These are phyloP conservation scores for Pseudomassariella vexata DNA, from an alignment of 2,329 filamentous ascomycete species.

Conservation along the genomic window DNA sequence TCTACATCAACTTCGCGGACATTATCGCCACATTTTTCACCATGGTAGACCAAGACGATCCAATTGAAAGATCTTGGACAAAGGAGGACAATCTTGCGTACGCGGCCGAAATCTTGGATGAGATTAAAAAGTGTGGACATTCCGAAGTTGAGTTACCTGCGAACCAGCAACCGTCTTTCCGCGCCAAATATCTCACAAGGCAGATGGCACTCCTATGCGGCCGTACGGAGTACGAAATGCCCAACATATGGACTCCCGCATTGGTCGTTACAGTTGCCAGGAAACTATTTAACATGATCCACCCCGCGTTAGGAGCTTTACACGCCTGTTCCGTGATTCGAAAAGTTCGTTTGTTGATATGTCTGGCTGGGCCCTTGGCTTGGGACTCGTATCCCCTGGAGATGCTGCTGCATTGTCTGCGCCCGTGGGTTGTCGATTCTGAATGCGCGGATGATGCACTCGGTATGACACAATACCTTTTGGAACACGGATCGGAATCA, in stretches of 20 bases:
- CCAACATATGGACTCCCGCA: constrained; percentile 68
- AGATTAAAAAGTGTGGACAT: constrained; percentile 64
- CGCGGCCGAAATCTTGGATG: constrained; percentile 58
- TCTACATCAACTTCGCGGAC: constrained; percentile 67
- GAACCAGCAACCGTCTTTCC: constrained; percentile 84
- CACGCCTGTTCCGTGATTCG: constrained; percentile 83
- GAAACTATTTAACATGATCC: constrained; percentile 72
- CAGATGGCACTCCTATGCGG: constrained; percentile 75
- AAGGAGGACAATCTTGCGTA: constrained; percentile 53
- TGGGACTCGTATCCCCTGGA: constrained; percentile 77
- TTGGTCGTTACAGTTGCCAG: constrained; percentile 70
- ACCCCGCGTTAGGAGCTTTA: constrained; percentile 77
- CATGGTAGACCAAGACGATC: constrained; percentile 70
- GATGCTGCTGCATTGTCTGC: constrained; percentile 78
- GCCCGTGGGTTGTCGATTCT: constrained; percentile 72
- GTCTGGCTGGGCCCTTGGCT: constrained; percentile 68
- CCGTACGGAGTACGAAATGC: constrained; percentile 59
- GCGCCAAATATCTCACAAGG: constrained; percentile 66
- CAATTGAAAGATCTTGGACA: constrained; percentile 61
- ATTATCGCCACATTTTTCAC: constrained; percentile 73
- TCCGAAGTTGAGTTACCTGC: constrained; percentile 62
- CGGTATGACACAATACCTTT: constrained; percentile 78
- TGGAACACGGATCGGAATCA: constrained; percentile 61
- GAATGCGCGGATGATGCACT: constrained; percentile 89
- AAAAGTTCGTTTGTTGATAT: constrained; percentile 77